Evolutionary conservation across 768 basidiomycete genomes (phyloP), one percentile per base, ranked within the genome.

Genomic region (Mycena metata): DNA sequence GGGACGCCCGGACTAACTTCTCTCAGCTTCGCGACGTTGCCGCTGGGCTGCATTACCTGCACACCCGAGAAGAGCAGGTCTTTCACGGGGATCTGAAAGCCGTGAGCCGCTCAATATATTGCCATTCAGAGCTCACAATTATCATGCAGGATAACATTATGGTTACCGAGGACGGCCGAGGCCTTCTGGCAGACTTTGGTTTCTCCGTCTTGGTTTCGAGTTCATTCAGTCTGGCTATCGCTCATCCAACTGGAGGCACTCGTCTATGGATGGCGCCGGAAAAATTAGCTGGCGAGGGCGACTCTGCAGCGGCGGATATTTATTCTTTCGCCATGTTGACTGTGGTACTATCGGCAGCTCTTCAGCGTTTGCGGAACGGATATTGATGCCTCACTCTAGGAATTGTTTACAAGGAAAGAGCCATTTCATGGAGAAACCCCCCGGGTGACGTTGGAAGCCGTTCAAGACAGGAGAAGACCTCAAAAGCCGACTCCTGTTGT

Each of bases 1-100:
- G 7, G 15, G 15, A 42, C 3, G n/a, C n/a, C n/a, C n/a, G 43
- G 15, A 24, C 43, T 24, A 57, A 16, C 19, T 39, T 41, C 56
- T 57, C 24, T 5, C 21, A 57, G 56, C 56, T 57, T 5, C 42
- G 42, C 30, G 56, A 57, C 42, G 24, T 57, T 17, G 56, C 42
- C 11, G 30, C 41, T 43, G 56, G 13, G 24, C 56, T 57, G 41
- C 41, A 30, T 39, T 57, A 57, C 42, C 30, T 57, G 17, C 56
- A 57, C 30, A 30, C 56, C 15, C 39, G 35, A 19, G 17, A 57
- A 41, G 55, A 41, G 16, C 21, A 9, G 5, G 42, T 57, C 23
- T 57, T 43, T 30, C 56, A 57, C 19, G 56, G 56, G 24, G 56
- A 57, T 57, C 8, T 57, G 41, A 57, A 57, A 43, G 56, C 24